A percentile compares a stretch with the other conserved stretches of the same genome.
Evolutionary conservation across 257 asterid species (phyloP).

Genomic region (Buddleja alternifolia): DNA sequence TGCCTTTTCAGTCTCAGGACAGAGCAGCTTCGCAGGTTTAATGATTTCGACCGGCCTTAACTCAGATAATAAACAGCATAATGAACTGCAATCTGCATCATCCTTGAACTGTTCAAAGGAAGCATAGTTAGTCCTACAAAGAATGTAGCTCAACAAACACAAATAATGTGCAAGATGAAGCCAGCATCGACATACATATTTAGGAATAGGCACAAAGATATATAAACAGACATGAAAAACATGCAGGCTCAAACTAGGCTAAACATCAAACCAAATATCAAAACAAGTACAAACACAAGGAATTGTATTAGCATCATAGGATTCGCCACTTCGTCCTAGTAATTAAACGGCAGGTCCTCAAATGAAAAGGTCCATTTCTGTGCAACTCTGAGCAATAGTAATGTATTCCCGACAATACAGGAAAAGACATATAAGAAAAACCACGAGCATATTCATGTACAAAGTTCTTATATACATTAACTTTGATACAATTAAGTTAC

Average conservation of each 20-base stretch:
- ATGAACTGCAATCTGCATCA: slow-evolving; percentile 88
- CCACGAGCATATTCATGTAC: not conserved
- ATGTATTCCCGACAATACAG: slow-evolving; percentile 7
- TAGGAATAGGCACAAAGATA: not conserved
- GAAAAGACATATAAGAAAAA: not conserved
- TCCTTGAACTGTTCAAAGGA: slow-evolving; percentile 75
- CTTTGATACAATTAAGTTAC: slow-evolving; percentile 11
- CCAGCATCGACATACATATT: slow-evolving; percentile 17
- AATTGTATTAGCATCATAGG: not conserved
- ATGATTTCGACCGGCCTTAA: slow-evolving; percentile 92
- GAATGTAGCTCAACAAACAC: slow-evolving; percentile 13
- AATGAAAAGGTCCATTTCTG: not conserved
- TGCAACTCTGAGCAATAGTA: slow-evolving; percentile 7
- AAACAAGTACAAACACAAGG: slow-evolving; percentile 3
- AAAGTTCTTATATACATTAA: slow-evolving; percentile 10
- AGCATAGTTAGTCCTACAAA: slow-evolving; percentile 29
- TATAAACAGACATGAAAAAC: not conserved
- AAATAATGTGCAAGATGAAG: slow-evolving; percentile 23
- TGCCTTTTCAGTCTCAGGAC: slow-evolving; percentile 82
- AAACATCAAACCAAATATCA: slow-evolving; percentile 9
- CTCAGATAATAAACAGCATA: slow-evolving; percentile 85
- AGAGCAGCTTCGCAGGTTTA: slow-evolving; percentile 88
- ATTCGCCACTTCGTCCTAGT: slow-evolving; percentile 5
- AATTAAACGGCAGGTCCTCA: not conserved
- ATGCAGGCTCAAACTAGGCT: not conserved